phyloP scores from a whole-genome alignment of 805 yeast genomes.

The Komagataella ulmi region DNA sequence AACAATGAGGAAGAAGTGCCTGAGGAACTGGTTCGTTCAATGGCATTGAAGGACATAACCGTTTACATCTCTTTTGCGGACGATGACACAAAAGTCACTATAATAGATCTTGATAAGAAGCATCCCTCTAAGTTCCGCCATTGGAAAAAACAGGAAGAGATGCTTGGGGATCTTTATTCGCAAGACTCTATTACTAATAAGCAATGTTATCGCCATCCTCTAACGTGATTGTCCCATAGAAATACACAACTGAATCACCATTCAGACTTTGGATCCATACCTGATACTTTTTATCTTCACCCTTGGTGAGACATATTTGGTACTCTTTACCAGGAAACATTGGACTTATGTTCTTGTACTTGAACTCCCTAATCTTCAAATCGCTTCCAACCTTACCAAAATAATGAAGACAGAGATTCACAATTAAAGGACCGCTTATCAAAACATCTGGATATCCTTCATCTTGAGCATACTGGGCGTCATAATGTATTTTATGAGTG shows the following conservation, averaged over 20 bases:
- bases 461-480: constrained; percentile 33
- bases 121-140: constrained; percentile 25
- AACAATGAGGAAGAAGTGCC: constrained; percentile 24
- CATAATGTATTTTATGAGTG: constrained; percentile 76
- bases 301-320: constrained; percentile 11
- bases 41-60: constrained; percentile 43
- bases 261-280: constrained; percentile 15
- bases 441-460: constrained; percentile 55
- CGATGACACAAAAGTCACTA: constrained; percentile 11
- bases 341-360: constrained; percentile 38
- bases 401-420: constrained; percentile 48
- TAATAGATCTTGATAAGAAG: constrained; percentile 39
- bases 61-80: constrained; percentile 21
- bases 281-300: constrained; percentile 4
- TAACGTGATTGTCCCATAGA: background rate
- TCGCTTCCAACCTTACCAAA: constrained; percentile 13
- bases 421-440: constrained; percentile 74
- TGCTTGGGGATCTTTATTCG: background rate
- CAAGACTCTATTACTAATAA: background rate
- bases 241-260: constrained; percentile 15
- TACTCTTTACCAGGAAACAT: constrained; percentile 26
- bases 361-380: constrained; percentile 17
- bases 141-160: constrained; percentile 22
- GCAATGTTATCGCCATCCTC: background rate
- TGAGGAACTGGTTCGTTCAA: constrained; percentile 24